Percentiles rank a stretch among this genome's conserved stretches.
Conservation (phyloP, 345 rosid genomes). For the Citrus reticulata region DNA sequence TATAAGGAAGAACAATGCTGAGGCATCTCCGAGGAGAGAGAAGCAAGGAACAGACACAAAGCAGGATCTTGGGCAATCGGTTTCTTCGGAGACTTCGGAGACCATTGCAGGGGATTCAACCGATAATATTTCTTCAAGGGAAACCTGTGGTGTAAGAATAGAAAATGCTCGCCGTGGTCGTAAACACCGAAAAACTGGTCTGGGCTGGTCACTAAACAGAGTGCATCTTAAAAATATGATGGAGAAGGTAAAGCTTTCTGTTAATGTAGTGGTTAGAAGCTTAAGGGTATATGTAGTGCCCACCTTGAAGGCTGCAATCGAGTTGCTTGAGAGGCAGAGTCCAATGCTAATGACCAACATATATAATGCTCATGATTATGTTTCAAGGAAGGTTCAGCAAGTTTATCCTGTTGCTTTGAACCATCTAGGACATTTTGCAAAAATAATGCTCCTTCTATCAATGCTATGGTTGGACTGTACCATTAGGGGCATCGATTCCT, state of each 20-base stretch:
- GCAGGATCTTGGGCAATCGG: constrained; percentile 27
- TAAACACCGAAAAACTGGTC: constrained; percentile 28
- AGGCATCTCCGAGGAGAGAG: constrained; percentile 27
- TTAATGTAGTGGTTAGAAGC: constrained; percentile 41
- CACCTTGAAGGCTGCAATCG: constrained; percentile 36
- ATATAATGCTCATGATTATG: constrained; percentile 43
- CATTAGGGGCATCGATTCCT: constrained; percentile 80
- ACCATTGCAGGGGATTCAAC: constrained; percentile 25
- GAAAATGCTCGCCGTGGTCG: constrained; percentile 37
- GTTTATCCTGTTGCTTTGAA: constrained; percentile 59
- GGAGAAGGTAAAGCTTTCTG: constrained; percentile 41
- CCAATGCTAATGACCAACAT: constrained; percentile 43
- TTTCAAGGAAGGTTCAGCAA: constrained; percentile 41
- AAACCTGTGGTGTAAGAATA: constrained; percentile 24
- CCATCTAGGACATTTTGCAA: constrained; percentile 68
- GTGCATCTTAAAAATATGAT: constrained; percentile 43
- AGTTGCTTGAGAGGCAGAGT: constrained; percentile 60
- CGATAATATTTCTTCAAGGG: constrained; percentile 30
- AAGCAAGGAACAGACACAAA: constrained; percentile 33
- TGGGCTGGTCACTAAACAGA: constrained; percentile 37
- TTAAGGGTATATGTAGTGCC: constrained; percentile 36
- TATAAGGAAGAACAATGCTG: constrained; percentile 22
- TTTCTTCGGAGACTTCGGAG: constrained; percentile 25
- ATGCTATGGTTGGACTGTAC: constrained; percentile 91
- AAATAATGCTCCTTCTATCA: constrained; percentile 60